These are phyloP conservation scores for Astragalus glycyphyllos DNA, from an alignment of 306 rosid genomes.

Conservation along the genomic window DNA sequence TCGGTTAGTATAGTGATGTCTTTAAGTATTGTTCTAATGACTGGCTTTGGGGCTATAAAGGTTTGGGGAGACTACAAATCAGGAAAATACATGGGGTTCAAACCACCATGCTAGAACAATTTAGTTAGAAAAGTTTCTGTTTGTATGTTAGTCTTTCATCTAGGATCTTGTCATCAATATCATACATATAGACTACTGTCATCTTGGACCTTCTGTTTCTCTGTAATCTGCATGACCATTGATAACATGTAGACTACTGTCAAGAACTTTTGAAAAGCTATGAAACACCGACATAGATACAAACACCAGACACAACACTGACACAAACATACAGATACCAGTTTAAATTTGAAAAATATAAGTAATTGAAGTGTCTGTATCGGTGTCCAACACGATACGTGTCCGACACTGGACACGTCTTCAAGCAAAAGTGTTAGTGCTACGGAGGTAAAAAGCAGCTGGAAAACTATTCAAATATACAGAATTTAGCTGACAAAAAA, in stretches of 20 bases:
- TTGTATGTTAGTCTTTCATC: not conserved
- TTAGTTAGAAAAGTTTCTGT: conserved; percentile 30
- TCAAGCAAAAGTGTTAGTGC: no score
- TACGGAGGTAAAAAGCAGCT: not conserved
- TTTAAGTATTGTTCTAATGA: conserved; percentile 76
- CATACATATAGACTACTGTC: conserved; percentile 4
- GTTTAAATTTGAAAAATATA: no score
- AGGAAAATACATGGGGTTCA: conserved; percentile 85
- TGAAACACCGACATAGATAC: no score
- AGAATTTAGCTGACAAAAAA: conserved; percentile 18
- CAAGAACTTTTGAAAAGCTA: no score
- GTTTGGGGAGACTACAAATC: conserved; percentile 64
- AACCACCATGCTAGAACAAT: conserved; percentile 63
- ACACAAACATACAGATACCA: no score
- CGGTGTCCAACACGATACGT: no score
- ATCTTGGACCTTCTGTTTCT: not conserved
- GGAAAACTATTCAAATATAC: not conserved
- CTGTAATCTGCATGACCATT: not conserved
- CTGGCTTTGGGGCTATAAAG: conserved; percentile 71
- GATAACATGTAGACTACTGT: not conserved
- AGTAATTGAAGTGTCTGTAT: no score
- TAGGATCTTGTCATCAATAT: not conserved
- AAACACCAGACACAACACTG: no score
- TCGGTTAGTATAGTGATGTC: conserved; percentile 81
- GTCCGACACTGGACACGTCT: no score